Conservation (phyloP, 345 rosid species). For the Durio zibethinus region DNA sequence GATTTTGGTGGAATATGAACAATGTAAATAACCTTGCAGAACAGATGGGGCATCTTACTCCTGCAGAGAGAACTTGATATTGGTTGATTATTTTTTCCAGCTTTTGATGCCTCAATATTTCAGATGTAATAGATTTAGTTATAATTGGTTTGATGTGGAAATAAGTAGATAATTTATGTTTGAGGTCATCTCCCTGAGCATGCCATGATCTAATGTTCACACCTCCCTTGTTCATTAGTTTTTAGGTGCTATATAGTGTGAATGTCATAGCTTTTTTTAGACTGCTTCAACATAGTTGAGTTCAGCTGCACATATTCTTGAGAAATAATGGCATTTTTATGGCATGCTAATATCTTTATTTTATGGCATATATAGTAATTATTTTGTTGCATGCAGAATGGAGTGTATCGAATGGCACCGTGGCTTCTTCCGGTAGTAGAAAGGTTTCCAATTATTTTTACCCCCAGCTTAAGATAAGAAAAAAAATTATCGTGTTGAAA, state of each 20-base stretch:
- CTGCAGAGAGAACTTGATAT: slow-evolving; percentile 69
- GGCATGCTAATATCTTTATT: not conserved
- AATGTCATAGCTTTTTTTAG: not conserved
- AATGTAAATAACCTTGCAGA: slow-evolving; percentile 73
- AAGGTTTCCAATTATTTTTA: too few species aligned
- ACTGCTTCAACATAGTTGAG: not conserved
- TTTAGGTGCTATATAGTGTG: not conserved
- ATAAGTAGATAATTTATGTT: slow-evolving; percentile 12
- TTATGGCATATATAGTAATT: not conserved
- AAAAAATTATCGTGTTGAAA: too few species aligned
- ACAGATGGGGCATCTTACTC: slow-evolving; percentile 79
- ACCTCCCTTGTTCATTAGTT: not conserved
- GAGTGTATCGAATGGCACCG: too few species aligned
- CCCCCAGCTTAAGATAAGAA: too few species aligned
- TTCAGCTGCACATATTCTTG: not conserved
- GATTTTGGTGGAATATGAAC: slow-evolving; percentile 65
- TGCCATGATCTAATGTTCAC: not conserved
- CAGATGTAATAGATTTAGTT: slow-evolving; percentile 21
- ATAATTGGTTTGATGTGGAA: slow-evolving; percentile 15
- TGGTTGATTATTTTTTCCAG: slow-evolving; percentile 20
- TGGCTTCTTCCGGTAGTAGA: too few species aligned
- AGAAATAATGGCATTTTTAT: not conserved
- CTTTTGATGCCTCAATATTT: slow-evolving; percentile 20
- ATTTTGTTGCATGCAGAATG: not conserved
- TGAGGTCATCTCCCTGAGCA: not conserved